Conservation (phyloP, 768 basidiomycete species). For the Pleurotus eryngii region DNA sequence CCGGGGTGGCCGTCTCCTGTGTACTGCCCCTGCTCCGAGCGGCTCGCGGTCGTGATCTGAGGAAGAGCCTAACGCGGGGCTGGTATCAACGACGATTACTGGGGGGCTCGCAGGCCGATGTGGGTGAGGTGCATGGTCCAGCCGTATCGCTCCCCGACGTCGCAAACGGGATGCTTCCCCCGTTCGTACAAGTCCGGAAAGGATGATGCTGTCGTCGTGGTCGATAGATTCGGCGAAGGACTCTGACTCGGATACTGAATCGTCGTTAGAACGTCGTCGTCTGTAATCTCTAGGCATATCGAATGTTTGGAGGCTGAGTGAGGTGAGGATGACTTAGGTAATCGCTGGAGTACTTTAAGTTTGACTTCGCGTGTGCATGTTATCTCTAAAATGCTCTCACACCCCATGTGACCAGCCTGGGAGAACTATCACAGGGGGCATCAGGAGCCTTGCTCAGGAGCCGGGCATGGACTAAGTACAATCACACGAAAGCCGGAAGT, state of each 20-base stretch:
- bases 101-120: neutral
- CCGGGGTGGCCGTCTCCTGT: neutral
- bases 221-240: conserved; percentile 30
- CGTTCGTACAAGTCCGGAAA: conserved; percentile 70
- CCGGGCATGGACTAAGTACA: too few species aligned
- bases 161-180: conserved; percentile 73
- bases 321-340: too few species aligned
- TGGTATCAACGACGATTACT: neutral
- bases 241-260: neutral
- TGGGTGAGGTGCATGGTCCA: conserved; percentile 35
- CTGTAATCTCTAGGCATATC: neutral
- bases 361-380: too few species aligned
- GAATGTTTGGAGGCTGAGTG: neutral
- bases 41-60: conserved; percentile 2
- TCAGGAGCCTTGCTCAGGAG: too few species aligned
- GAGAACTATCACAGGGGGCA: too few species aligned
- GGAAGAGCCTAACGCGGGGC: neutral
- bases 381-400: too few species aligned
- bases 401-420: too few species aligned
- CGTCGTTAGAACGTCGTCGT: neutral
- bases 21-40: conserved; percentile 2
- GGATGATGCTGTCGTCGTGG: conserved; percentile 61
- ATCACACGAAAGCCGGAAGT: too few species aligned
- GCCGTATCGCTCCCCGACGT: conserved; percentile 68
- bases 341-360: too few species aligned